phyloP scores from a whole-genome alignment of 495 filamentous ascomycete species.

The Astrothelium subdiscretum region DNA sequence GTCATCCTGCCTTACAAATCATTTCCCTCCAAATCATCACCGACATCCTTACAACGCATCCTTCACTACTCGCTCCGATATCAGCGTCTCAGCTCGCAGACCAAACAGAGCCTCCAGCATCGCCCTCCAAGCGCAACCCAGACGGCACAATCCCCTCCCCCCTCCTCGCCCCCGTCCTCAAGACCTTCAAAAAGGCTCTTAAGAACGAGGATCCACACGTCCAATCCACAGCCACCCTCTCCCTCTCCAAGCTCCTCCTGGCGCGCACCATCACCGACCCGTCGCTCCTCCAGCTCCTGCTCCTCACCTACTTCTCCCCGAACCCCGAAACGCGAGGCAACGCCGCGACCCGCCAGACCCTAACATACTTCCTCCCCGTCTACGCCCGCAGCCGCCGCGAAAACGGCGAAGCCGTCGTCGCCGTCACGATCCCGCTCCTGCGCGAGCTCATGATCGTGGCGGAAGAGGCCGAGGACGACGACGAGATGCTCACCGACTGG shows the following conservation, averaged over 20 bases:
- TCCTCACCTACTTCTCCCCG: constrained; percentile 63
- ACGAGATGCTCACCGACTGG: constrained; percentile 28
- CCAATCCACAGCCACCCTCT: constrained; percentile 70
- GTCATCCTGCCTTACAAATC: constrained; percentile 76
- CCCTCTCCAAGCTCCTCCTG: constrained; percentile 77
- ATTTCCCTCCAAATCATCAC: constrained; percentile 86
- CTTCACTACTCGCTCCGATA: constrained; percentile 47
- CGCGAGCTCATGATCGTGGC: constrained; percentile 39
- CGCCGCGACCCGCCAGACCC: constrained; percentile 73
- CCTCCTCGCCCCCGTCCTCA: constrained; percentile 52
- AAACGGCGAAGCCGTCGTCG: constrained; percentile 71
- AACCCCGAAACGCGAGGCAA: constrained; percentile 75
- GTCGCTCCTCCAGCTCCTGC: constrained; percentile 65
- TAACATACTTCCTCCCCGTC: constrained; percentile 92
- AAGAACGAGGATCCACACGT: constrained; percentile 58
- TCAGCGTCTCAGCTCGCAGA: constrained; percentile 3
- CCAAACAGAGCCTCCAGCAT: constrained; percentile 20
- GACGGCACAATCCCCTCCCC: constrained; percentile 30
- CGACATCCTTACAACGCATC: constrained; percentile 83
- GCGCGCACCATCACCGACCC: constrained; percentile 46
- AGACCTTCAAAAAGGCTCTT: constrained; percentile 66
- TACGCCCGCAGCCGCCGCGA: constrained; percentile 74
- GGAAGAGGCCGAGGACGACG: constrained; percentile 50
- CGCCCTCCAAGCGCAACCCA: constrained; percentile 11
- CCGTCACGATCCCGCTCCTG: constrained; percentile 52